Percentiles rank a stretch among this genome's conserved stretches.
Evolutionary conservation across 2,329 filamentous ascomycete genomes (phyloP).

Genomic region (Stagonosporopsis tanaceti): DNA sequence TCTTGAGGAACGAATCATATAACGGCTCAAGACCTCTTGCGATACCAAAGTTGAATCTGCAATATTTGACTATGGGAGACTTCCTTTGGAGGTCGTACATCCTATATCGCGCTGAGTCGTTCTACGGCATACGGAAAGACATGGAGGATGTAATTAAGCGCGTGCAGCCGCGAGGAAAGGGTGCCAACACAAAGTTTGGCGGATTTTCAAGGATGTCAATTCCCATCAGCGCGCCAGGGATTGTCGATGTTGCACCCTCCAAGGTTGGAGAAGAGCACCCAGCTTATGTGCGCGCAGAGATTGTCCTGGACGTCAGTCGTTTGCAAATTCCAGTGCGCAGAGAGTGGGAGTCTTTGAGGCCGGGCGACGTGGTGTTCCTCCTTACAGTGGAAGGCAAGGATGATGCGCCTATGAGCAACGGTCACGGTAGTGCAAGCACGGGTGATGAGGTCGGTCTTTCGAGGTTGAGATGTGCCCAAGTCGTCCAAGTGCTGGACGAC

Average conservation of each 20-base stretch:
- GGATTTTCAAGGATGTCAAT: slow-evolving; percentile 94
- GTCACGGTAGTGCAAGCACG: slow-evolving; percentile 54
- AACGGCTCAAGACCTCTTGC: slow-evolving; percentile 87
- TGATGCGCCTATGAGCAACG: slow-evolving; percentile 63
- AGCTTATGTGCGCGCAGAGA: slow-evolving; percentile 85
- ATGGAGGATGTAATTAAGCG: slow-evolving; percentile 83
- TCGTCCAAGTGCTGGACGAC: slow-evolving; percentile 86
- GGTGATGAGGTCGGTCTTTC: slow-evolving; percentile 72
- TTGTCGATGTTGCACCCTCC: slow-evolving; percentile 84
- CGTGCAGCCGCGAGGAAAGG: slow-evolving; percentile 73
- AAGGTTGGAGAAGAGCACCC: slow-evolving; percentile 84
- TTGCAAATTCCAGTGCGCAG: slow-evolving; percentile 77
- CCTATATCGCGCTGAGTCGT: slow-evolving; percentile 87
- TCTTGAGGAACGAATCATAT: slow-evolving; percentile 84
- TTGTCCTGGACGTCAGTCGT: slow-evolving; percentile 81
- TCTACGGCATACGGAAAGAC: slow-evolving; percentile 92
- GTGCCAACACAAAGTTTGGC: slow-evolving; percentile 73
- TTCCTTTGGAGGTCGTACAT: slow-evolving; percentile 96
- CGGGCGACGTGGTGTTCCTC: slow-evolving; percentile 90
- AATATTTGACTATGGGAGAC: slow-evolving; percentile 93
- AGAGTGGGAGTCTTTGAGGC: slow-evolving; percentile 89
- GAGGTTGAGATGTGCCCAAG: slow-evolving; percentile 80
- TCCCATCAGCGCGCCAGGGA: slow-evolving; percentile 82
- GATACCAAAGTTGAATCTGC: slow-evolving; percentile 91
- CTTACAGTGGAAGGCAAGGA: slow-evolving; percentile 74